Base-by-base conservation (phyloP, 495 filamentous ascomycete genomes). In the Rostrohypoxylon terebratum region DNA sequence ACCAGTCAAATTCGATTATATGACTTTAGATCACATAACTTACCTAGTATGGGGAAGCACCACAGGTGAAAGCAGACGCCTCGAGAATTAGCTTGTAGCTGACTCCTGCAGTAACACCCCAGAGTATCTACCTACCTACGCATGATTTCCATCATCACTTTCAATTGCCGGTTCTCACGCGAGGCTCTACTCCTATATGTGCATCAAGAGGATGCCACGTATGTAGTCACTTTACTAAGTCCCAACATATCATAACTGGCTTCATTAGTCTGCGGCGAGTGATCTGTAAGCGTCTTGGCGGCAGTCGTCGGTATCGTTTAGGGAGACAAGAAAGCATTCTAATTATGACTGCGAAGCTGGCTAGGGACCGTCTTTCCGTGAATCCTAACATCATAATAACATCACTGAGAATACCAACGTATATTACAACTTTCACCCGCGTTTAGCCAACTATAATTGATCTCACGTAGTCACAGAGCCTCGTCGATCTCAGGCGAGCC, bases 211-310 rank as follows among this genome's bases (percentile, higher is more conserved):
- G 8, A 14, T 50, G 47, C 47, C 47, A 50, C 47, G 21, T 25
- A 50, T 50, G 18, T 13, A 23, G 18, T 25, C 18, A 23, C n/a
- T 25, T 25, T 25, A 50, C 47, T 23, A 50, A 50, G 18, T 13
- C 47, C 42, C 8, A 20, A 50, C 25, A 14, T 8, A 23, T 20
- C 47, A 7, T 23, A 4, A 50, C 14, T 50, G 21, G 47, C 42
- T 20, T 45, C 42, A 45, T 45, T 45, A 45, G 42, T 20, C 42
- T 45, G 42, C 42, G 18, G 42, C n/a, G 42, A 45, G 42, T 20
- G 42, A 45, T 45, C 42, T 8, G 42, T 20, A 45, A 45, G 42
- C 42, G 42, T 45, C 42, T 45, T 45, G 42, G 42, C 42, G 18
- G 42, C 16, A 45, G 42, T 45, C 42, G 20, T 20, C n/a, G 8